Evolutionary conservation across 139 green algal species (phyloP).

Genomic region (Tetradesmus obliquus): DNA sequence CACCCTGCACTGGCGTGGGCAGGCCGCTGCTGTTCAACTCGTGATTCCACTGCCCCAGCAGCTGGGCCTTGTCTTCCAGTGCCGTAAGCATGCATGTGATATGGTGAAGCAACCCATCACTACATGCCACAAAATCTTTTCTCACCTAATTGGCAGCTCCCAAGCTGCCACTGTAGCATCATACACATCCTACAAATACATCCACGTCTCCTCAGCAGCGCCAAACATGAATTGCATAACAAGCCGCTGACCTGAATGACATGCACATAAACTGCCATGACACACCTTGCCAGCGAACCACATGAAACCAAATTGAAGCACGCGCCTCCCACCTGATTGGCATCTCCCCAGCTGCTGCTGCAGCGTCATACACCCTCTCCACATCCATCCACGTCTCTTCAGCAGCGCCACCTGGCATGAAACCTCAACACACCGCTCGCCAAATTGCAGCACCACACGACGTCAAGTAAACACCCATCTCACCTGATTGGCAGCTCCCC

Average conservation of each 20-base stretch:
- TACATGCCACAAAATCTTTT: neutral
- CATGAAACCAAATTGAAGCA: neutral
- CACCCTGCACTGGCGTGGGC: too few relatives aligned
- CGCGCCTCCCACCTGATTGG: constrained; percentile 35
- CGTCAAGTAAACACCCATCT: neutral
- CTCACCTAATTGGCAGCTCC: too few relatives aligned
- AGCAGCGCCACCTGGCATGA: neutral
- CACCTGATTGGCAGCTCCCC: constrained; percentile 56
- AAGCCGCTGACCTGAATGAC: too few relatives aligned
- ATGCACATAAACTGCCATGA: too few relatives aligned
- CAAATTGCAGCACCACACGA: neutral
- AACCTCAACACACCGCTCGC: neutral
- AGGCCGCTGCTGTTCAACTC: too few relatives aligned
- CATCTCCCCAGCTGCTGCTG: constrained; percentile 56
- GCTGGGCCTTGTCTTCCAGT: too few relatives aligned
- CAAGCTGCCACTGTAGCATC: too few relatives aligned
- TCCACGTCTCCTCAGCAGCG: too few relatives aligned
- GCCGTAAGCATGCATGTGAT: too few relatives aligned
- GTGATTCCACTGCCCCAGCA: too few relatives aligned
- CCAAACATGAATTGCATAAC: too few relatives aligned
- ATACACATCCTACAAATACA: neutral
- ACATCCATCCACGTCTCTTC: constrained; percentile 59
- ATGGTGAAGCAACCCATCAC: too few relatives aligned
- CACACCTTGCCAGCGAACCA: neutral
- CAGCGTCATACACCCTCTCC: constrained; percentile 66